These are phyloP conservation scores for Byssothecium circinans DNA, from an alignment of 2,329 filamentous ascomycete genomes.

Conservation along the genomic window DNA sequence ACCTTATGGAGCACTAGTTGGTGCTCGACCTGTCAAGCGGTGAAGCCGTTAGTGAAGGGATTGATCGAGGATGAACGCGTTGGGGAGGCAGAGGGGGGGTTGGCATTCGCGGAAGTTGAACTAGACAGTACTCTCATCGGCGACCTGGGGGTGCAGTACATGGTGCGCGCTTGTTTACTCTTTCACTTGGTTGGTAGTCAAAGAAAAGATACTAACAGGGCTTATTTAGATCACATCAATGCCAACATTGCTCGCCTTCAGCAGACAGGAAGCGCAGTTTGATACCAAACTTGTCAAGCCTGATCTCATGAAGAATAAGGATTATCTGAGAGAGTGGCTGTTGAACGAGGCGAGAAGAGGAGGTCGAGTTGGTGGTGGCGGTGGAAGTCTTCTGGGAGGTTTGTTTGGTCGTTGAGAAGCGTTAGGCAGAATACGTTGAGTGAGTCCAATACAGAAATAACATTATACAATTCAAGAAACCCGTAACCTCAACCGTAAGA, in stretches of 20 bases:
- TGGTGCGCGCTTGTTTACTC: slow-evolving; percentile 27
- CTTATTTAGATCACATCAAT: slow-evolving; percentile 46
- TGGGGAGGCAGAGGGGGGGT: slow-evolving; percentile 49
- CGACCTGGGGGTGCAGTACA: slow-evolving; percentile 46
- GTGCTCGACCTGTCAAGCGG: slow-evolving; percentile 48
- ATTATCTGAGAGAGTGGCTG: slow-evolving; percentile 51
- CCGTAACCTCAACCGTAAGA: too few relatives aligned
- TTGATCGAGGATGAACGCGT: slow-evolving; percentile 49
- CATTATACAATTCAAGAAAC: too few relatives aligned
- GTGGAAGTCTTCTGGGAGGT: slow-evolving; percentile 45
- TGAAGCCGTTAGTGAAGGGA: slow-evolving; percentile 47
- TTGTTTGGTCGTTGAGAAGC: slow-evolving; percentile 32
- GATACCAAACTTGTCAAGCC: slow-evolving; percentile 49
- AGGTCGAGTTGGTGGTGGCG: slow-evolving; percentile 48
- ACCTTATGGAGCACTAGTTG: slow-evolving; percentile 56
- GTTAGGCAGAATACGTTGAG: neutral
- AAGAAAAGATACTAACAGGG: slow-evolving; percentile 4
- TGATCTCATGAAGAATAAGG: slow-evolving; percentile 50
- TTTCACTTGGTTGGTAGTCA: neutral
- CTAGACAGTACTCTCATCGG: slow-evolving; percentile 51
- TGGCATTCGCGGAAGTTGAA: slow-evolving; percentile 53
- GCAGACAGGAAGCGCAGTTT: slow-evolving; percentile 52
- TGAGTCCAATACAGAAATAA: too few relatives aligned
- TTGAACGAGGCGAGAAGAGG: slow-evolving; percentile 51
- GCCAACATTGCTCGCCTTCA: slow-evolving; percentile 55